These are phyloP conservation scores for Hypholoma sublateritium DNA, from an alignment of 768 basidiomycete species.

Conservation along the genomic window DNA sequence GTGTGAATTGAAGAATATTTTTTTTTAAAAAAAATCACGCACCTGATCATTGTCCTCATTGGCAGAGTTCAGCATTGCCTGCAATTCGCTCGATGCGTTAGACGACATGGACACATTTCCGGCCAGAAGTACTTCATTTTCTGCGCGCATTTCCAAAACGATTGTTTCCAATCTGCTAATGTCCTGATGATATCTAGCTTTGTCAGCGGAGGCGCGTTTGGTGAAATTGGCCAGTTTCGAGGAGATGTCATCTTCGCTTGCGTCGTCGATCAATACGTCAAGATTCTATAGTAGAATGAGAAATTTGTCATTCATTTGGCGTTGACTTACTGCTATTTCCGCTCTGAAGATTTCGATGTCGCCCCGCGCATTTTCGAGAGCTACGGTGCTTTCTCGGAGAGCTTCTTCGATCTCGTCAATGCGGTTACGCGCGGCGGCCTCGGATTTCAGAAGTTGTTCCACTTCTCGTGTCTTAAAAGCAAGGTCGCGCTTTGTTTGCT, in stretches of 20 bases:
- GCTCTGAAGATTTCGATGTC: constrained; percentile 81
- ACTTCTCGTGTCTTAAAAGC: constrained; percentile 62
- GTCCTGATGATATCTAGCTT: constrained; percentile 52
- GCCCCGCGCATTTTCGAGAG: constrained; percentile 85
- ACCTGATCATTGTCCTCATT: constrained; percentile 11
- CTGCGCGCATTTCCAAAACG: constrained; percentile 13
- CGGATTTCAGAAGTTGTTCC: constrained; percentile 61
- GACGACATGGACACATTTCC: neutral
- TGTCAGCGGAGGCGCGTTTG: constrained; percentile 50
- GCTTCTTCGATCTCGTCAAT: constrained; percentile 90
- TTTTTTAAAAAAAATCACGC: neutral
- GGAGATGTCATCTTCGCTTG: constrained; percentile 38
- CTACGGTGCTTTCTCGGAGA: constrained; percentile 79
- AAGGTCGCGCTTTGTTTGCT: constrained; percentile 69
- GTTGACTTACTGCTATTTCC: constrained; percentile 69
- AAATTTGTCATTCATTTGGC: neutral
- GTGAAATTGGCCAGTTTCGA: constrained; percentile 47
- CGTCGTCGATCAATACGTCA: constrained; percentile 53
- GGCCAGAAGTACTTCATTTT: constrained; percentile 7
- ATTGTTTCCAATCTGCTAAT: constrained; percentile 49
- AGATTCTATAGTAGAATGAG: constrained; percentile 51
- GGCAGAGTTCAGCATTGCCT: constrained; percentile 1
- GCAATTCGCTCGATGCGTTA: neutral
- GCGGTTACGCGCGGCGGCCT: constrained; percentile 58
- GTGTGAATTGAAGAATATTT: neutral